Base-by-base conservation (phyloP, 2,329 filamentous ascomycete species). In the Neurospora sp. region DNA sequence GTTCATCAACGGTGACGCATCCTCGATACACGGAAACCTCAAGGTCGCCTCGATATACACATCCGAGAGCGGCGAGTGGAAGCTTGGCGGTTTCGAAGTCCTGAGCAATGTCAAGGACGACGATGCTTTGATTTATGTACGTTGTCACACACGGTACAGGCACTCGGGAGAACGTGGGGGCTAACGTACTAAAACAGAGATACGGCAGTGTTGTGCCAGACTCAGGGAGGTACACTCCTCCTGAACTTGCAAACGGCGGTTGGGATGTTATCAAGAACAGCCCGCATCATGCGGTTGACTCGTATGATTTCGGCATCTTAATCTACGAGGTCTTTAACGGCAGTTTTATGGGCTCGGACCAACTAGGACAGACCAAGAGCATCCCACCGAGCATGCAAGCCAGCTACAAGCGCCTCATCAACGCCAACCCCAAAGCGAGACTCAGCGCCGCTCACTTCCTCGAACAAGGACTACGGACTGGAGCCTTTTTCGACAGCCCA, bases 11-110 rank as follows among this genome's bases (percentile, higher is more conserved):
- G 89, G 92, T 66, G 96, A 99, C 74, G 96, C 94, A 3, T 86
- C 91, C 2, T 97, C 94, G 0, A 91, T 99, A 68, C 96, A 99
- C 76, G 96, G 94, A 67, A 92, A 88, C 76, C 83, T 99, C 68
- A 89, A 92, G 72, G 91, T 92, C 23, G 91, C 92, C 0, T 97
- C 95, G 0, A 86, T 99, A 73, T 99, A 94, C 80, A 96, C 92
- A 4, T 93, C 93, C 71, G 95, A 98, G 78, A 97, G 96, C 77
- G 96, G 96, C 70, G 96, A 99, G 81, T 99, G 96, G 96, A 98
- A 96, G 77, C 83, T 99, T 1, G 94, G 91, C 23, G 96, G 96
- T 0, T 97, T 99, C 75, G 96, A 99, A 74, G 87, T 97, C 5
- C 80, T 98, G 71, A 98, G 94, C 81, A 97, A 91, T 43, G 90